Percentiles rank a stretch among this genome's conserved stretches.
Conservation (phyloP, 768 basidiomycete species). For the Calocybe indica region DNA sequence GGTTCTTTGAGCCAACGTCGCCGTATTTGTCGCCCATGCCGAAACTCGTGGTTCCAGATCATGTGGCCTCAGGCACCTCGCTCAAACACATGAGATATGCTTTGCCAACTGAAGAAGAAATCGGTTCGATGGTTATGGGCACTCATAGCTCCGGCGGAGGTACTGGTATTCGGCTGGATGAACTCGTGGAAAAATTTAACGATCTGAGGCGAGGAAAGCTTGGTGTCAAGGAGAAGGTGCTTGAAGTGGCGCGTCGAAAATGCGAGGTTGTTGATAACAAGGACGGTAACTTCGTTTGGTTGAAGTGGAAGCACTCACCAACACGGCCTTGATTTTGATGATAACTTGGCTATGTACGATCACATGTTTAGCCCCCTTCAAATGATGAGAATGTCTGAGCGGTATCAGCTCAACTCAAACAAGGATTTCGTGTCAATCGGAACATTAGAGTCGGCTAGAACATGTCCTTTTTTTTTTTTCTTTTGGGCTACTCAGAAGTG, state of each 20-base stretch:
- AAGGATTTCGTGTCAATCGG: too few species aligned
- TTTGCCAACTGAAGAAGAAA: conserved; percentile 75
- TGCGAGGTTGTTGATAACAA: conserved; percentile 57
- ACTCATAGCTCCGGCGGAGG: conserved; percentile 55
- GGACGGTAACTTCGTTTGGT: conserved; percentile 54
- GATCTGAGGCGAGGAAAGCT: conserved; percentile 41
- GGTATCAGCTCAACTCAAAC: too few species aligned
- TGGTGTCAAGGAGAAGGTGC: conserved; percentile 71
- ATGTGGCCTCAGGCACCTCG: conserved; percentile 16
- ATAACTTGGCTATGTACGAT: conserved; percentile 2
- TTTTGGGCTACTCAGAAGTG: too few species aligned
- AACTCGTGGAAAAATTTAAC: conserved; percentile 55
- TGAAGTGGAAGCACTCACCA: conserved; percentile 48
- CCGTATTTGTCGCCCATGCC: conserved; percentile 40
- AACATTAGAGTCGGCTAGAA: too few species aligned
- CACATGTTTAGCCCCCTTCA: background rate
- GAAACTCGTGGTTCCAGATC: conserved; percentile 33
- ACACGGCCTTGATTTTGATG: conserved; percentile 16
- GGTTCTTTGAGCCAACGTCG: conserved; percentile 64
- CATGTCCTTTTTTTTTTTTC: too few species aligned
- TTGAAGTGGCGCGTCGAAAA: conserved; percentile 67
- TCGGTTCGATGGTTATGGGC: conserved; percentile 62
- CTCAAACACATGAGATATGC: conserved; percentile 35
- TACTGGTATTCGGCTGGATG: conserved; percentile 54
- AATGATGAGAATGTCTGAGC: too few species aligned